Evolutionary conservation across 768 basidiomycete species (phyloP).

Genomic region (Amanita molliuscula): DNA sequence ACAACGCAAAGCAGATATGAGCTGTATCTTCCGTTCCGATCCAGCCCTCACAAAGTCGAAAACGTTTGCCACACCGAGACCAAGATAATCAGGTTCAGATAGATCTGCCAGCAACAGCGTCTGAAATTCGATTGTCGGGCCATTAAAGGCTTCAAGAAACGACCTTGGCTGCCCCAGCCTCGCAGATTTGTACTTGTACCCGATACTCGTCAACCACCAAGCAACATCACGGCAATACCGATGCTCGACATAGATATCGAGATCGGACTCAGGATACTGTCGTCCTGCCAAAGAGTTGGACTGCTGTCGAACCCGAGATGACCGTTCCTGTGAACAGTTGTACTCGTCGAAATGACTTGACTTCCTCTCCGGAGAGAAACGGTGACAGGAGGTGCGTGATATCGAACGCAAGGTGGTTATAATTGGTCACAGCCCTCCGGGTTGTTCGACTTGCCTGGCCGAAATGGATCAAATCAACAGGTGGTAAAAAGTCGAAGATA

Average conservation of each 20-base stretch:
- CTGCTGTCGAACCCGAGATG: neutral
- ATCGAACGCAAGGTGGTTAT: neutral
- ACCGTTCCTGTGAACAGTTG: neutral
- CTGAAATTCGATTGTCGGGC: too few species aligned
- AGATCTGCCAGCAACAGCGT: too few species aligned
- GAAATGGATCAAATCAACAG: neutral
- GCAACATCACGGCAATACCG: neutral
- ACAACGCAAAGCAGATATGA: conserved; percentile 20
- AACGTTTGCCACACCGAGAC: neutral
- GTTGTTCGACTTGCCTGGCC: neutral
- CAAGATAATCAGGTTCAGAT: too few species aligned
- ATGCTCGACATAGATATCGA: neutral
- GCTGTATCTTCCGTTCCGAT: conserved; percentile 20
- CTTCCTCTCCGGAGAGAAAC: neutral
- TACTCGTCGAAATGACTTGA: neutral
- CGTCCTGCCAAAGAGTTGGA: neutral
- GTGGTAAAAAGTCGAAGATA: neutral
- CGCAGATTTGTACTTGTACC: neutral
- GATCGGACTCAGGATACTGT: neutral
- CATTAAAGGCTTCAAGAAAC: neutral
- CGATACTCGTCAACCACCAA: neutral
- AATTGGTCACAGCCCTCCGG: neutral
- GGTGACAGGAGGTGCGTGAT: neutral
- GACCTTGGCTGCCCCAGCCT: neutral
- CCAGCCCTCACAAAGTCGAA: neutral